Percentiles rank a stretch among this genome's conserved stretches.
Conservation (phyloP, 1,139 yeast species). For the Suhomyces choctaworum region DNA sequence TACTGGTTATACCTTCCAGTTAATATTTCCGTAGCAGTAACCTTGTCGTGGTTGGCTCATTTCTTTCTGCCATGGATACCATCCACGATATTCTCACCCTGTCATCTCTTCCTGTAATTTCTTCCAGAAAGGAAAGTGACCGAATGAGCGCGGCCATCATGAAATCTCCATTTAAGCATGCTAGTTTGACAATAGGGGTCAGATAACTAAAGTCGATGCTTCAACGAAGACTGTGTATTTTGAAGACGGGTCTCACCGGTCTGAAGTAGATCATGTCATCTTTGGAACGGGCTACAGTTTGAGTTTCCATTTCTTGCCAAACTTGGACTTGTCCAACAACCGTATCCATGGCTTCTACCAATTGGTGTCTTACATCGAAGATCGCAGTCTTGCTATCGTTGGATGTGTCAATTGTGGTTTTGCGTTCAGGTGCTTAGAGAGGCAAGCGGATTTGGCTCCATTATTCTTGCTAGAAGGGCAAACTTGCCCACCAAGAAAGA, state of each 20-base stretch:
- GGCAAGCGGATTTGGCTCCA: conserved; percentile 46
- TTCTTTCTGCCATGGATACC: conserved; percentile 19
- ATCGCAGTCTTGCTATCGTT: conserved; percentile 44
- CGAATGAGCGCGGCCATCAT: conserved; percentile 10
- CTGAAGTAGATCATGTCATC: conserved; percentile 37
- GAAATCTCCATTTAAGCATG: conserved; percentile 16
- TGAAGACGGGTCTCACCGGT: conserved; percentile 27
- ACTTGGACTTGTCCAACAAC: conserved; percentile 28
- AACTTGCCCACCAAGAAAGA: conserved; percentile 35
- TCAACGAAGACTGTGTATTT: conserved; percentile 28
- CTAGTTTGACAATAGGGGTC: conserved; percentile 19
- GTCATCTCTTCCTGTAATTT: conserved; percentile 18
- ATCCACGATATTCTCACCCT: conserved; percentile 17
- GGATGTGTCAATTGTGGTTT: conserved; percentile 42
- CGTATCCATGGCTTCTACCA: conserved; percentile 41
- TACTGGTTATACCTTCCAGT: conserved; percentile 16
- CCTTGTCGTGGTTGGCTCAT: conserved; percentile 44
- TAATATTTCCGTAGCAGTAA: conserved; percentile 33
- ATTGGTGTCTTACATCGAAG: conserved; percentile 47
- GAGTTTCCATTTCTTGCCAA: conserved; percentile 42
- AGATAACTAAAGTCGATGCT: conserved; percentile 22
- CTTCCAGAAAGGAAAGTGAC: conserved; percentile 17
- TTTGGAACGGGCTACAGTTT: conserved; percentile 53
- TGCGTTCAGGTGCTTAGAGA: conserved; percentile 53
- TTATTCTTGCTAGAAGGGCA: conserved; percentile 40